Base-by-base conservation (phyloP, 441 rosid species). In the Sinapis alba region DNA sequence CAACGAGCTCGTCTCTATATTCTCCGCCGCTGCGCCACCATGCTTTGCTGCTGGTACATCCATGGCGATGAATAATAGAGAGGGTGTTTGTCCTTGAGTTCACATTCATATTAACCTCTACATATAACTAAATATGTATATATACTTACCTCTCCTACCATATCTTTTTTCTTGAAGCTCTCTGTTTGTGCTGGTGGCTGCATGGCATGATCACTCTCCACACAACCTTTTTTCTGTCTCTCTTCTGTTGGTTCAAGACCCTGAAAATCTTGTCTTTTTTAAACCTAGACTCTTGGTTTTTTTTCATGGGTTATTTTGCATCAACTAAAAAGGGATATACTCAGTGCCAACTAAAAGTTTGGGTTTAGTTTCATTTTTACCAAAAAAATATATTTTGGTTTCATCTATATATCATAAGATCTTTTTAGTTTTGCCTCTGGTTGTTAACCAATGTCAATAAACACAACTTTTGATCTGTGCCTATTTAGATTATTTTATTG, bases 11-110 rank as follows among this genome's bases (percentile, higher is more conserved):
- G 92, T 27, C 87, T 95, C 71, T 95, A 92, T 65, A 87, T 95
- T 76, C 80, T 95, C 30, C 88, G 93, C 51, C 97, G 95, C 16
- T 95, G 98, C 50, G 97, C 95, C 62, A 91, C 98, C 77, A 91
- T 95, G 95, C 97, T 95, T 27, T 86, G 92, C 27, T 92, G 99
- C 79, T 93, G 93, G 94, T 95, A 91, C 78, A 91, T 92, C 65
- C 98, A 89, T 0, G 97, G 89, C 2, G 98, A 95, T 73, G 97
- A 92, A 45, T 79, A 78, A 36, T 78, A 77, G 27, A 71, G n/a
- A n/a, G n/a, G n/a, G n/a, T n/a, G n/a, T n/a, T n/a, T n/a, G 0
- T 26, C 45, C 20, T 47, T 23, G 54, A 34, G 4, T 19, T 45
- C 59, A 21, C 45, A 51, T 30, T 30, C 1, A 62, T 0, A n/a